Conservation (phyloP, 2,329 filamentous ascomycete species). For the Grosmannia clavigera region DNA sequence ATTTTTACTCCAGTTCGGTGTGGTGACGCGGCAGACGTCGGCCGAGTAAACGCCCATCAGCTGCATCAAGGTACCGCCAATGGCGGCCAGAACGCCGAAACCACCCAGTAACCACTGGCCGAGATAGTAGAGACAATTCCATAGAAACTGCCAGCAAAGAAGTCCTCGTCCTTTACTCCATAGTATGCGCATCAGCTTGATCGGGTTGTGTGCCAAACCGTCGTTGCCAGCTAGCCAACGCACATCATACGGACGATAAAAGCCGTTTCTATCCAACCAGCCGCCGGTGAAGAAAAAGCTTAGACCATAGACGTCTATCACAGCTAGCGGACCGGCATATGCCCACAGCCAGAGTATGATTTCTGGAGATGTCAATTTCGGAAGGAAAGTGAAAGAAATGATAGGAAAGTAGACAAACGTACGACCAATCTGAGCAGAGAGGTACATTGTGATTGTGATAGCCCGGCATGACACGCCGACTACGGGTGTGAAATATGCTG, state of each 20-base stretch:
- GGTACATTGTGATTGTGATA: conserved; percentile 14
- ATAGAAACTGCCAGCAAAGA: conserved; percentile 8
- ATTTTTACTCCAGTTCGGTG: conserved; percentile 11
- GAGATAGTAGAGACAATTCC: conserved; percentile 12
- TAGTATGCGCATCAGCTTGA: not conserved
- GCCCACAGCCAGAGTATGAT: conserved; percentile 17
- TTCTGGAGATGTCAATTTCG: conserved; percentile 6
- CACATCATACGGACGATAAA: conserved; percentile 12
- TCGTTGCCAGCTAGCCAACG: conserved; percentile 6
- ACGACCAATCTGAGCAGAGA: conserved; percentile 7
- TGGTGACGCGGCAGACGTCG: conserved; percentile 13
- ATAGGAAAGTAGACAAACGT: not conserved
- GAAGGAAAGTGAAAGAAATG: not conserved
- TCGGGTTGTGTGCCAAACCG: conserved; percentile 2
- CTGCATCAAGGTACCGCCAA: conserved; percentile 16
- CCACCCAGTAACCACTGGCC: conserved; percentile 15
- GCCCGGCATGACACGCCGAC: conserved; percentile 16
- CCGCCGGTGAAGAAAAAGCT: conserved; percentile 9
- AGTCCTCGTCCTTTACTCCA: not conserved
- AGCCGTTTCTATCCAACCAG: conserved; percentile 13
- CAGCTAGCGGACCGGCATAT: conserved; percentile 8
- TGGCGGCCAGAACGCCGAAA: conserved; percentile 27
- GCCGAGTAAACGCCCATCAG: conserved; percentile 16
- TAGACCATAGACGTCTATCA: not conserved
- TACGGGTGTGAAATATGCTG: conserved; percentile 14